Conservation (phyloP, 2,329 filamentous ascomycete species). For the Colletotrichum coccodes region DNA sequence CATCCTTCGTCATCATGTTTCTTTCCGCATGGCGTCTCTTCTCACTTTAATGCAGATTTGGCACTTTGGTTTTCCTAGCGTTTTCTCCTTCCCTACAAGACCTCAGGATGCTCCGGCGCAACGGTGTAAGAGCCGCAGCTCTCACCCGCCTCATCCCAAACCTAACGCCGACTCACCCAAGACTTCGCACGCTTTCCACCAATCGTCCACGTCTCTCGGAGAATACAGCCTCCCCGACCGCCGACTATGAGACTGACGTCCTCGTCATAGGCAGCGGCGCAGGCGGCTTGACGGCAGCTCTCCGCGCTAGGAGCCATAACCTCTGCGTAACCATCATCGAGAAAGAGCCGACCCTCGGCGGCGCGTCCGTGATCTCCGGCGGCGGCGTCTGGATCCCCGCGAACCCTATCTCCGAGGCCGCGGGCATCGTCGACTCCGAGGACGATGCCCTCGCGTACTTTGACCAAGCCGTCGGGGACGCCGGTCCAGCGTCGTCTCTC, state of each 20-base stretch:
- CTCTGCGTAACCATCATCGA: constrained; percentile 43
- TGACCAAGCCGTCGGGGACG: constrained; percentile 40
- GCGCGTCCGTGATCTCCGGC: constrained; percentile 47
- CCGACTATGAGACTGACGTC: constrained; percentile 1
- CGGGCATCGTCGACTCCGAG: constrained; percentile 37
- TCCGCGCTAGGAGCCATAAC: constrained; percentile 38
- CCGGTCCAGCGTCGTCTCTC: constrained; percentile 40
- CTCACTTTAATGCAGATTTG: no score
- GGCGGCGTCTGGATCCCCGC: constrained; percentile 47
- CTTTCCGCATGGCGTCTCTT: no score
- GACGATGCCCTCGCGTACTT: constrained; percentile 41
- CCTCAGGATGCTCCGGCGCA: not conserved
- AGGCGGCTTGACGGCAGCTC: constrained; percentile 43
- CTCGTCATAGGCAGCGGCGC: constrained; percentile 46
- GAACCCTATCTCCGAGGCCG: constrained; percentile 36
- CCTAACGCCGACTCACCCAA: not conserved
- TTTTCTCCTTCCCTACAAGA: no score
- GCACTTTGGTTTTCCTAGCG: no score
- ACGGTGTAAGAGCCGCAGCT: not conserved
- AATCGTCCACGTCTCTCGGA: not conserved
- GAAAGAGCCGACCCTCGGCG: constrained; percentile 44
- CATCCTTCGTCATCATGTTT: no score
- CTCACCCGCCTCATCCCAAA: not conserved
- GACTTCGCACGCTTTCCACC: not conserved
- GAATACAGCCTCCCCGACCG: not conserved